A percentile compares a stretch with the other conserved stretches of the same genome.
Evolutionary conservation across 176 grass and related monocot species (phyloP).

Genomic region (Musa troglodytarum): DNA sequence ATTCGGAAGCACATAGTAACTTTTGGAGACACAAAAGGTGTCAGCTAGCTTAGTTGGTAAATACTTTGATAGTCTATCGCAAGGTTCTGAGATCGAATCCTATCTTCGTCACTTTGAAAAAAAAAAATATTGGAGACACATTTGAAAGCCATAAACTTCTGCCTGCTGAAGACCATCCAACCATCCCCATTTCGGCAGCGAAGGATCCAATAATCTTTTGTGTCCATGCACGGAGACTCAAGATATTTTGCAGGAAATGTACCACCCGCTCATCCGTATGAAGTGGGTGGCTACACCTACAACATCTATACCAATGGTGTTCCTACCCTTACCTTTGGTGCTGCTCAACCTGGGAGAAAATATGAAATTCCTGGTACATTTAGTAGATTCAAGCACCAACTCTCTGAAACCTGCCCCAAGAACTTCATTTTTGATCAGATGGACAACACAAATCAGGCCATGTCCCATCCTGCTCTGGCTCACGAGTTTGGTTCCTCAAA

Average conservation of each 20-base stretch:
- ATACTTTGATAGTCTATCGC: too few relatives aligned
- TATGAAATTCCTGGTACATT: constrained; percentile 26
- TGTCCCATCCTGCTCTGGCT: constrained; percentile 56
- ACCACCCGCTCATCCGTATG: constrained; percentile 24
- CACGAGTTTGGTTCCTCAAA: constrained; percentile 35
- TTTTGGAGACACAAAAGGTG: too few relatives aligned
- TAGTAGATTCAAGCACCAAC: constrained; percentile 38
- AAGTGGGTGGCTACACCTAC: constrained; percentile 26
- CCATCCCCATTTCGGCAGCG: background rate
- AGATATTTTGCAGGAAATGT: constrained; percentile 34
- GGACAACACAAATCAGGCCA: constrained; percentile 31
- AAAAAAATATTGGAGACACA: too few relatives aligned
- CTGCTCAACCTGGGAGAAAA: constrained; percentile 8
- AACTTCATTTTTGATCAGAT: constrained; percentile 66
- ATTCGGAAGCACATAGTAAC: background rate
- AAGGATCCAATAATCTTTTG: background rate
- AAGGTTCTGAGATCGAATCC: too few relatives aligned
- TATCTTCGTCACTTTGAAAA: too few relatives aligned
- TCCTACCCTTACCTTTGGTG: constrained; percentile 17
- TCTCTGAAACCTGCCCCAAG: constrained; percentile 54
- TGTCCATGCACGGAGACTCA: constrained; percentile 55
- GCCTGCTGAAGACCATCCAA: background rate
- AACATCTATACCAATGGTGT: constrained; percentile 22
- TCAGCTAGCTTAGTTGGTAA: too few relatives aligned
- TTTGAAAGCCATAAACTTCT: background rate